Conservation (phyloP, 768 basidiomycete species). For the Suillus americanus region DNA sequence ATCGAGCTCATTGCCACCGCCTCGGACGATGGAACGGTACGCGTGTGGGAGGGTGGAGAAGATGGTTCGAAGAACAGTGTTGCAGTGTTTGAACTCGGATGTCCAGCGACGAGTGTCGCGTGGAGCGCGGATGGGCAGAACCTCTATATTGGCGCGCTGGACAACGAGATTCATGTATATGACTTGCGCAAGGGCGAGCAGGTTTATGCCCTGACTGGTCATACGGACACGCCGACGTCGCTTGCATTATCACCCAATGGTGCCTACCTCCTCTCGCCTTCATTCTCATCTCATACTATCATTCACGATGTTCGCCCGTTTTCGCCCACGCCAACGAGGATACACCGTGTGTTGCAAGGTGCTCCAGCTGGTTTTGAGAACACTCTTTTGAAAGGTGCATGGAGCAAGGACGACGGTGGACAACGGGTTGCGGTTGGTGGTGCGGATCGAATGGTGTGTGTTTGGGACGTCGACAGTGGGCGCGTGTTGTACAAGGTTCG, state of each 20-base stretch:
- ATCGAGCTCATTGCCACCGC: conserved; percentile 85
- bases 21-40: conserved; percentile 89
- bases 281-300: conserved; percentile 84
- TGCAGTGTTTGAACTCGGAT: conserved; percentile 79
- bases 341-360: conserved; percentile 79
- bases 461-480: conserved; percentile 83
- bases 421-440: conserved; percentile 84
- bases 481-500: conserved; percentile 77
- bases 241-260: conserved; percentile 91
- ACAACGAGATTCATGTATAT: conserved; percentile 95
- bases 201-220: conserved; percentile 78
- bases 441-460: conserved; percentile 82
- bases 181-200: conserved; percentile 86
- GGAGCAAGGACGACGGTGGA: conserved; percentile 87
- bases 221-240: conserved; percentile 91
- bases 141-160: conserved; percentile 88
- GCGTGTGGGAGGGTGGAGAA: conserved; percentile 88
- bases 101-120: conserved; percentile 88
- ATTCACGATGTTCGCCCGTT: conserved; percentile 95
- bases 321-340: conserved; percentile 76
- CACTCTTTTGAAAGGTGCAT: conserved; percentile 77
- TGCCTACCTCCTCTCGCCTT: conserved; percentile 84
- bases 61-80: conserved; percentile 73
- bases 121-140: conserved; percentile 91
- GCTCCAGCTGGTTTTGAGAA: conserved; percentile 95